Base-by-base conservation (phyloP, 2,329 filamentous ascomycete genomes). In the Stagonosporopsis chrysanthemi region DNA sequence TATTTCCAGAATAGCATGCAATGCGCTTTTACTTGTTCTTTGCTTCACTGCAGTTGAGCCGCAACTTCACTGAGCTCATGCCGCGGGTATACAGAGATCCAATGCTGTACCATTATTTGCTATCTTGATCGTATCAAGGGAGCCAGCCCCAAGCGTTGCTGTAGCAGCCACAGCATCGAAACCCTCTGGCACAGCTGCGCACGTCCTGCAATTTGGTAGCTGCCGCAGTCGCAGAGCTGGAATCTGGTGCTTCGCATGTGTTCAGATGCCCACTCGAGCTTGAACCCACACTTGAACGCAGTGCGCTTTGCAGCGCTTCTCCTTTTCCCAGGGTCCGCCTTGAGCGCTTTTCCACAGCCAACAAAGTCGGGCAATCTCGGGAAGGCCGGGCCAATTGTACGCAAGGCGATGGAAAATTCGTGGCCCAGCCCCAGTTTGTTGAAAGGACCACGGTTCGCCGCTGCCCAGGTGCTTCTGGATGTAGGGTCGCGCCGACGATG, bases 201-300 rank as follows among this genome's bases (percentile, higher is more conserved):
- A 58, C 61, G 51, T 50, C 58, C 61, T 57, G 54, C 62, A 58
- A 58, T 60, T 33, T 52, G 58, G 61, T 45, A 52, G 44, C 44
- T 41, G 45, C 56, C 49, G 17, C 46, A 40, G 41, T 51, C 57
- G 50, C 49, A 56, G 26, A 58, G 56, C 50, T 60, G 43, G 56
- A 63, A 47, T 62, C 59, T 65, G 66, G 64, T 58, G 49, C 57
- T 58, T 61, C 48, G 60, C 62, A 63, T 62, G 61, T 64, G 65
- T 63, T 49, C 62, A 69, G 60, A 65, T 63, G 58, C 64, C 56
- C 56, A 52, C 63, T 67, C 49, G 47, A 65, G 60, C 51, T 36
- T 49, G 55, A 48, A 49, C 33, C 55, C 55, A 53, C 44, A 41
- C 40, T 47, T 12, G 36, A 43, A 52, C 38, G 54, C 43, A 36